Conservation (phyloP, 2,329 filamentous ascomycete species). For the Neonectria neomacrospora region DNA sequence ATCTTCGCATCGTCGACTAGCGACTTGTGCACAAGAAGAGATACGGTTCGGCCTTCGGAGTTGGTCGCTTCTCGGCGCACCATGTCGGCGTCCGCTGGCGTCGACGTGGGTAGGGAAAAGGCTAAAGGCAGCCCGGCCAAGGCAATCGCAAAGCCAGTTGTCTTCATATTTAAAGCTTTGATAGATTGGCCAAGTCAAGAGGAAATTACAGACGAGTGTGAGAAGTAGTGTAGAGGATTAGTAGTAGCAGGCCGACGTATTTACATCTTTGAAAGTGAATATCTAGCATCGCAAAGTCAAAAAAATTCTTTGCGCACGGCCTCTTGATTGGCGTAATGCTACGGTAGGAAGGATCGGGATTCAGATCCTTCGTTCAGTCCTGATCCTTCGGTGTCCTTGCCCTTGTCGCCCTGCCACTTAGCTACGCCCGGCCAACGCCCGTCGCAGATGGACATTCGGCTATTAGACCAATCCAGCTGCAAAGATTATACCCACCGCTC, state of each 20-base stretch:
- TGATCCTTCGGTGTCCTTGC: neutral
- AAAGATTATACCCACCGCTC: neutral
- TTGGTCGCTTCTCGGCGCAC: neutral
- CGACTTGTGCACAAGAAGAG: neutral
- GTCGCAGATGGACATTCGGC: neutral
- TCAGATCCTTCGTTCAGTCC: neutral
- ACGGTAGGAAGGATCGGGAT: neutral
- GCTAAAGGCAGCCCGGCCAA: constrained; percentile 1
- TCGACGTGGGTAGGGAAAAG: neutral
- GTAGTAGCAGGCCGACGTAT: neutral
- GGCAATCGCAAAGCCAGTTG: neutral
- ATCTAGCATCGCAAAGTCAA: too few relatives aligned
- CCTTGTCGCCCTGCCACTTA: neutral
- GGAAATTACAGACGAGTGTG: neutral
- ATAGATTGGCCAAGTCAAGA: neutral
- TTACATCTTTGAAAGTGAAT: too few relatives aligned
- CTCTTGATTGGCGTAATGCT: neutral
- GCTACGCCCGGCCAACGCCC: neutral
- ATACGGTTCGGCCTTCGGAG: neutral
- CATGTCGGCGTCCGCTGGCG: neutral
- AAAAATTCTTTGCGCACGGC: too few relatives aligned
- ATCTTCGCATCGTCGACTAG: neutral
- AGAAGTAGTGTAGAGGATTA: neutral
- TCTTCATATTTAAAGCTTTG: neutral
- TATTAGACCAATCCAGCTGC: neutral